Conservation (phyloP, 1,284 basidiomycete genomes). For the Veloporphyrellus conicus region DNA sequence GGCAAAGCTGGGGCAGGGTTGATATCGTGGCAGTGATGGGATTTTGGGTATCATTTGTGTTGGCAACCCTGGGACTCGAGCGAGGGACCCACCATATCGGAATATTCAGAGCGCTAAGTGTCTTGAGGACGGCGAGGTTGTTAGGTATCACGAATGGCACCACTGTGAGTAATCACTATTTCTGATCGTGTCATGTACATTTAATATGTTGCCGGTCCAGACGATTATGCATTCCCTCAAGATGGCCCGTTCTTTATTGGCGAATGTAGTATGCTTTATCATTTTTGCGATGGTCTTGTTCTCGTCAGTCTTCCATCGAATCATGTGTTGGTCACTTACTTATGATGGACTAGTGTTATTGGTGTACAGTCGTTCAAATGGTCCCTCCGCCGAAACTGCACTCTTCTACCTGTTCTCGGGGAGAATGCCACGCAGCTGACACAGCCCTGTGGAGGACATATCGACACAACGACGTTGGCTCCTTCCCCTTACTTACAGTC, state of each 20-base stretch:
- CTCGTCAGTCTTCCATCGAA: conserved; percentile 50
- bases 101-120: conserved; percentile 86
- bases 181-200: not conserved
- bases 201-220: conserved; percentile 34
- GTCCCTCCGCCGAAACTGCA: conserved; percentile 67
- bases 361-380: conserved; percentile 89
- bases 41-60: conserved; percentile 78
- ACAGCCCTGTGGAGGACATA: conserved; percentile 76
- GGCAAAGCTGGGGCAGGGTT: conserved; percentile 92
- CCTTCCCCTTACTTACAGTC: conserved; percentile 45
- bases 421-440: conserved; percentile 44
- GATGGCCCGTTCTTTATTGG: conserved; percentile 81
- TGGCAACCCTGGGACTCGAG: conserved; percentile 69
- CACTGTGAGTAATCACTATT: conserved; percentile 49
- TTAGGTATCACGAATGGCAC: conserved; percentile 91
- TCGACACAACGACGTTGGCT: conserved; percentile 54
- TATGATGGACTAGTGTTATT: conserved; percentile 61
- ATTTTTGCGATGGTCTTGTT: conserved; percentile 88
- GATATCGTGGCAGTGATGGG: conserved; percentile 81
- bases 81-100: conserved; percentile 69
- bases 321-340: conserved; percentile 1
- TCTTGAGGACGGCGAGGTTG: conserved; percentile 79
- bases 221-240: conserved; percentile 95
- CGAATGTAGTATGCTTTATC: conserved; percentile 88
- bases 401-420: conserved; percentile 49